phyloP scores from a whole-genome alignment of 2,329 filamentous ascomycete species.

The Alternaria atra region DNA sequence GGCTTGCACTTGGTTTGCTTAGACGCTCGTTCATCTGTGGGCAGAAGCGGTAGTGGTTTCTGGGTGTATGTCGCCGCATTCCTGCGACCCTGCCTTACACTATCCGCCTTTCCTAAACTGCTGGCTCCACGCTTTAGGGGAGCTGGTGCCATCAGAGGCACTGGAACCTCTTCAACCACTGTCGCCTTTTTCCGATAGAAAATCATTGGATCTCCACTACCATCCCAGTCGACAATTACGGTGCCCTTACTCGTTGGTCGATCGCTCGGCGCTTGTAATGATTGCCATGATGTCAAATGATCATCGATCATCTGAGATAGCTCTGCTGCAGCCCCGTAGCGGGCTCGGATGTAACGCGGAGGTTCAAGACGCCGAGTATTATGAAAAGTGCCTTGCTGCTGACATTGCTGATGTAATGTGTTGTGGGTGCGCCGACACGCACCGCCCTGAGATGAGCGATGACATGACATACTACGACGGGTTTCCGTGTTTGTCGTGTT shows the following conservation, averaged over 20 bases:
- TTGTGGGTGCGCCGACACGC: neutral
- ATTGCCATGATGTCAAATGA: constrained; percentile 24
- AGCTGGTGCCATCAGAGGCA: neutral
- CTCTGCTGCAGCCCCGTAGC: constrained; percentile 2
- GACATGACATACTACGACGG: neutral
- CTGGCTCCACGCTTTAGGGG: neutral
- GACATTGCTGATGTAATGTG: neutral
- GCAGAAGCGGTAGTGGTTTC: neutral
- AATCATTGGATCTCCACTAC: neutral
- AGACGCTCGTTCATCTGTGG: neutral
- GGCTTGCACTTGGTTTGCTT: neutral
- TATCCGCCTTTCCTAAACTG: neutral
- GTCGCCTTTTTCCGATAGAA: constrained; percentile 1
- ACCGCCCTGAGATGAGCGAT: constrained; percentile 1
- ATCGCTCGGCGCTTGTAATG: neutral
- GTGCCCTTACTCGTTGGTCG: constrained; percentile 20
- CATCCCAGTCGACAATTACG: constrained; percentile 35
- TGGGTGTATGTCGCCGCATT: neutral
- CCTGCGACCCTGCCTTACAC: neutral
- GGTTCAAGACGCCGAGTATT: constrained; percentile 2
- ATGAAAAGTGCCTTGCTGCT: neutral
- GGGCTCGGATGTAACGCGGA: constrained; percentile 16
- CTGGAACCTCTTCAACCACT: neutral
- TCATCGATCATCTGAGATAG: constrained; percentile 27
- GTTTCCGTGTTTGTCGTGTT: neutral